Evolutionary conservation across 2,329 filamentous ascomycete species (phyloP), one percentile per base, ranked within the genome.

Genomic region (Botrytis squamosa): DNA sequence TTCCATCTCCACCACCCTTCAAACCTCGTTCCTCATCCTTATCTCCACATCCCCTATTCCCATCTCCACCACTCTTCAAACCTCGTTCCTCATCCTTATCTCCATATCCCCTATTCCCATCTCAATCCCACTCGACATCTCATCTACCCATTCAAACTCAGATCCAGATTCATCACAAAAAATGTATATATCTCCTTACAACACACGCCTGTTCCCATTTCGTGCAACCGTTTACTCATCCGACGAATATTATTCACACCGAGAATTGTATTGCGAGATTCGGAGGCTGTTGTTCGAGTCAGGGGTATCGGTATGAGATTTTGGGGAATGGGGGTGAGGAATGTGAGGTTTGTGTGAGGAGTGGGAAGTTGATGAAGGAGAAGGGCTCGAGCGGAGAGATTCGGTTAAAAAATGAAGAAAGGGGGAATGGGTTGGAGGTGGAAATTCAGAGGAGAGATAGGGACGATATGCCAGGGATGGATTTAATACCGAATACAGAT

Each of bases 401-500:
- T 55, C 25, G 49, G 12, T n/a, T 55, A 16, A n/a, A 6, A 16
- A 14, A n/a, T 16, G 25, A 52, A 5, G 49, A n/a, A n/a, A 9
- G 20, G 7, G 14, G 33, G 4, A 29, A 40, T 18, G 14, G 1
- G 18, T 59, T 59, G 18, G 29, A 36, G 18, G 9, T 36, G 29
- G 29, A 20, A 16, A 33, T 18, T 12, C 4, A 55, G 7, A 3
- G 0, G n/a, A 4, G 1, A 1, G 16, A 20, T 9, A 9, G 18
- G 5, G 14, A n/a, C 10, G 2, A 40, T 52, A 16, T n/a, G 4
- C 12, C 49, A n/a, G 5, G 3, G 12, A 40, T 62, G 22, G 36
- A 40, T 5, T 16, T 0, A 1, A 29, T 0, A 2, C 2, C 2
- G 4, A 12, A n/a, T 25, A 29, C 16, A 5, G 14, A 18, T 42